Base-by-base conservation (phyloP, 164 flowering plant species). In the Berberis vulgaris region DNA sequence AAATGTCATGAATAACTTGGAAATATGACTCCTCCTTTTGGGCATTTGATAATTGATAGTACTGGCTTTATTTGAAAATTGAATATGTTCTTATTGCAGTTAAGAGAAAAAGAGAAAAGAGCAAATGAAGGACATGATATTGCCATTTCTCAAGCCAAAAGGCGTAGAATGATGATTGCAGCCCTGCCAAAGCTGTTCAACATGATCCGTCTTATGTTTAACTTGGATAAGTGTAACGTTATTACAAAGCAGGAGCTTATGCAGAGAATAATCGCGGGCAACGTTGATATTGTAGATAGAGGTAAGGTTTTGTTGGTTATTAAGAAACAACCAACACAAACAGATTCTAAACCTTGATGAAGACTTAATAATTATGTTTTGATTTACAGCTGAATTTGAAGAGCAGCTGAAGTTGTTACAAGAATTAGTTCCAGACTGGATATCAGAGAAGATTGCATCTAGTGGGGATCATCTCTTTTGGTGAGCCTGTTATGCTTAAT, bases 201-300 rank as follows among this genome's bases (percentile, higher is more conserved):
- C 78, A 81, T 69, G 74, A 77, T 88, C 69, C 82, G 69, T 45
- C 83, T 79, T 64, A 72, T 84, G 43, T 87, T 87, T 72, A 87
- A 86, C 65, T 83, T 89, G 0, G 74, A 67, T 44, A 78, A 75
- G 47, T 81, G 85, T 1, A 77, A 83, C 5, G 82, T 87, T 44
- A 62, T 86, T 50, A 87, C 92, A n/a, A 88, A 84, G 62, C 85
- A 83, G 67, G 96, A 94, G 78, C 82, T 94, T 58, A 56, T 88
- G 11, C 74, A 83, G 76, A 84, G 72, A 71, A 77, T 88, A 47
- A 69, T 79, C 49, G 63, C 84, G 11, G 69, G 74, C 71, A 76
- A 81, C 60, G 54, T 53, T 47, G 85, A 83, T 55, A 73, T 88
- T 54, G 66, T 74, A 47, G 97, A 88, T 56, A 78, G 70, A 82